These are phyloP conservation scores for Saccharomycopsis sp. DNA, from an alignment of 805 yeast species.

Conservation along the genomic window DNA sequence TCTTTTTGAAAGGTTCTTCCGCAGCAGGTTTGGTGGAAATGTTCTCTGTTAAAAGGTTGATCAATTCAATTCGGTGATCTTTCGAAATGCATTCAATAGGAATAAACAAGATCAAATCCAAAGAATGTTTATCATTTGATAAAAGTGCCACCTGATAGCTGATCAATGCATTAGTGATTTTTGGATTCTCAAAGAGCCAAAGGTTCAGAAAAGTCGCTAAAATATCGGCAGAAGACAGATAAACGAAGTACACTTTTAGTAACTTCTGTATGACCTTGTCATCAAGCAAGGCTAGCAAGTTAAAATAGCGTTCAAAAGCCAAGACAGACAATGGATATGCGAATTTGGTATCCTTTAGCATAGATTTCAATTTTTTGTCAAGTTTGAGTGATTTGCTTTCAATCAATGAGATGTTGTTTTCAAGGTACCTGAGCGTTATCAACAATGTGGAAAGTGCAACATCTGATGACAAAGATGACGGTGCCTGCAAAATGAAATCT, in stretches of 20 bases:
- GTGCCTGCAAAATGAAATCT: background rate
- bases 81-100: slow-evolving; percentile 14
- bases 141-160: background rate
- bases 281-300: slow-evolving; percentile 1
- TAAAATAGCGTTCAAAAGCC: slow-evolving; percentile 14
- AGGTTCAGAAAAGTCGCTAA: slow-evolving; percentile 1
- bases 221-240: background rate
- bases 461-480: too few species aligned
- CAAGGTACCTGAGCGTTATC: background rate
- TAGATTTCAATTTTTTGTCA: too few species aligned
- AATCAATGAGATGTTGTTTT: too few species aligned
- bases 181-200: slow-evolving; percentile 12
- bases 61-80: background rate
- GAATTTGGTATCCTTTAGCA: background rate
- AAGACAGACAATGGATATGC: background rate
- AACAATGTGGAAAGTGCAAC: background rate
- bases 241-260: background rate
- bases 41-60: slow-evolving; percentile 1
- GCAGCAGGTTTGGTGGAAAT: too few species aligned
- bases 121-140: background rate
- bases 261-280: background rate
- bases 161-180: background rate
- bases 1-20: background rate
- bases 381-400: too few species aligned
- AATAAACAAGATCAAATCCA: background rate